Evolutionary conservation across 108 stramenopile species (phyloP), one percentile per base, ranked within the genome.

Genomic region (Fistulifera solaris): DNA sequence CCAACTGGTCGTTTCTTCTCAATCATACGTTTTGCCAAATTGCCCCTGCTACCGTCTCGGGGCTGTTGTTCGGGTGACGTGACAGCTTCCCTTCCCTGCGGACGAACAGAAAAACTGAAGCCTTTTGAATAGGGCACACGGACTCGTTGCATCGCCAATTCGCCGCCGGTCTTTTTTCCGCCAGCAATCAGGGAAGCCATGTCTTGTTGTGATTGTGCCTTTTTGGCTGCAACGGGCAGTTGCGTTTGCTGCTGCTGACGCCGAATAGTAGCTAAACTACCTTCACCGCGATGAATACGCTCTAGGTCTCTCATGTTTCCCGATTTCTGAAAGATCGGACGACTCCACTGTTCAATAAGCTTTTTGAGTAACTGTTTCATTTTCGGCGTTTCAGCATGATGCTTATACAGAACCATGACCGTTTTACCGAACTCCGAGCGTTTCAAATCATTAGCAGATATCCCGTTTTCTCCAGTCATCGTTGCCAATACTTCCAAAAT

Each of bases 251-350:
- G 52, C 48, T 64, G 60, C 13, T 71, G 70, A 17, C 75, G 50
- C 21, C 76, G 61, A 52, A 85, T 72, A 22, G 74, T 71, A 16
- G 68, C 71, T 40, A 81, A 58, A 40, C 73, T 78, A 21, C 43
- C 43, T 17, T 38, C 61, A 24, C 66, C 78, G 48, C 91, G 72
- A 44, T 76, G 70, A 6, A 71, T 80, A 28, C 69, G 73, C 58
- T 82, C 86, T 65, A 93, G 66, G 60, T 90, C 87, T 31, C 74
- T 52, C 74, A 88, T 75, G 62, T 95, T 88, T 0, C 85, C 89
- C n/a, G 81, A 83, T 72, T 95, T 95, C 58, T 85, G 73, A 71
- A 93, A 92, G 42, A 95, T 92, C 18, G 79, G 88, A 10, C 94
- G 75, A 61, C 79, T 81, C 94, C 94, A 95, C 59, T 84, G 81